phyloP scores from a whole-genome alignment of 2,329 filamentous ascomycete species.

The Curvularia sp. region DNA sequence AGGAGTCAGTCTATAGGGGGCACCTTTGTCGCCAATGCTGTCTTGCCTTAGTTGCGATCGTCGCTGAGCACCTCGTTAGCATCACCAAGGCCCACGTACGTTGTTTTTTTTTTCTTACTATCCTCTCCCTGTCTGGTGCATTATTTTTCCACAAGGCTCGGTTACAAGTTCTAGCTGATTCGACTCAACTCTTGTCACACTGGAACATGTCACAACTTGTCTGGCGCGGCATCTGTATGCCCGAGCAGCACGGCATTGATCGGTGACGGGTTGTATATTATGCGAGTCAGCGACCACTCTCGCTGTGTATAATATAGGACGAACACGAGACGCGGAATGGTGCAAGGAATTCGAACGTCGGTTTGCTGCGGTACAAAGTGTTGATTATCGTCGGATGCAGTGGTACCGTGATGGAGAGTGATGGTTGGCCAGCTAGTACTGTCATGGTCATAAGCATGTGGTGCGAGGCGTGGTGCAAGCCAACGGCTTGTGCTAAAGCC shows the following conservation, averaged over 20 bases:
- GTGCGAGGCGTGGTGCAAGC: conserved; percentile 8
- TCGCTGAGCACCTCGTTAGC: background rate
- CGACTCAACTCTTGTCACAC: background rate
- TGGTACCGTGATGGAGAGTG: conserved; percentile 4
- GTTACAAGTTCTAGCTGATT: background rate
- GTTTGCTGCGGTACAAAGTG: conserved; percentile 1
- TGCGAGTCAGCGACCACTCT: conserved; percentile 4
- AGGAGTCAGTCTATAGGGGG: background rate
- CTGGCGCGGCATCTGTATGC: conserved; percentile 1
- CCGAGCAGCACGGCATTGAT: conserved; percentile 5
- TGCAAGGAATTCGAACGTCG: background rate
- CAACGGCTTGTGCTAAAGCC: background rate
- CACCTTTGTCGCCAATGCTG: background rate
- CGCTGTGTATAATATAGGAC: background rate
- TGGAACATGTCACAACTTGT: background rate
- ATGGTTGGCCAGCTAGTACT: conserved; percentile 3
- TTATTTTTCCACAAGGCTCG: background rate
- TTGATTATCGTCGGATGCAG: conserved; percentile 5
- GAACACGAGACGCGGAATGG: background rate
- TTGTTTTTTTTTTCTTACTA: background rate
- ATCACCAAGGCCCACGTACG: background rate
- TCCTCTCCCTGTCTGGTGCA: background rate
- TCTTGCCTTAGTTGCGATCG: background rate
- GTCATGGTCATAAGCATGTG: background rate
- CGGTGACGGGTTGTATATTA: conserved; percentile 7